Percentiles rank a stretch among this genome's conserved stretches.
phyloP scores from a whole-genome alignment of 495 filamentous ascomycete species.

The Amorphotheca resinae region DNA sequence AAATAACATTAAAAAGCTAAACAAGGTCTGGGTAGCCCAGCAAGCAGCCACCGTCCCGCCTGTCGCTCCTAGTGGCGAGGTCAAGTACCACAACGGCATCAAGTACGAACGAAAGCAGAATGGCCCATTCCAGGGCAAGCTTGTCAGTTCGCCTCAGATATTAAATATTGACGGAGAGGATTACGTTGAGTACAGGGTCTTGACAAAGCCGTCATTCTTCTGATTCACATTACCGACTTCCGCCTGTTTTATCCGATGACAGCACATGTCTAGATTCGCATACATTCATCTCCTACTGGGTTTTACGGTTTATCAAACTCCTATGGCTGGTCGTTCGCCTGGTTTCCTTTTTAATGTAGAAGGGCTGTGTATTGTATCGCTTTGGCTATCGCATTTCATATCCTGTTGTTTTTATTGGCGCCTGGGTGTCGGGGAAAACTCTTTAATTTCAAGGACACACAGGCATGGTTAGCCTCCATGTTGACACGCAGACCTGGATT shows the following conservation, averaged over 20 bases:
- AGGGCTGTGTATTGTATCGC: too few relatives aligned
- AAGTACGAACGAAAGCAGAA: conserved; percentile 41
- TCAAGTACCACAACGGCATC: conserved; percentile 37
- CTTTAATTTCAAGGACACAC: too few relatives aligned
- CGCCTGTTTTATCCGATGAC: background rate
- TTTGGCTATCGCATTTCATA: too few relatives aligned
- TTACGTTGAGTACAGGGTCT: conserved; percentile 43
- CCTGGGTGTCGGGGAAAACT: too few relatives aligned
- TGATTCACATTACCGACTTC: too few relatives aligned
- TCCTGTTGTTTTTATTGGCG: too few relatives aligned
- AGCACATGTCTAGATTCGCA: background rate
- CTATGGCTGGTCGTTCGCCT: too few relatives aligned
- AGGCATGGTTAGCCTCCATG: too few relatives aligned
- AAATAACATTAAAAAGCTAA: conserved; percentile 17
- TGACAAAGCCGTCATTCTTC: conserved; percentile 40
- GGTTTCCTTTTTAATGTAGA: too few relatives aligned
- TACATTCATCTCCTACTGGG: too few relatives aligned
- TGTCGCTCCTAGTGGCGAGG: conserved; percentile 24
- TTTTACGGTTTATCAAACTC: too few relatives aligned
- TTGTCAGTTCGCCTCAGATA: conserved; percentile 37
- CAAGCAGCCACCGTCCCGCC: conserved; percentile 4
- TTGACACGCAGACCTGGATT: too few relatives aligned
- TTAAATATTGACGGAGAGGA: conserved; percentile 45
- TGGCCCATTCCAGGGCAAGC: conserved; percentile 38
- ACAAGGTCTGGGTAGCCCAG: conserved; percentile 19